Evolutionary conservation across 805 yeast genomes (phyloP).

Genomic region (Saccharomycopsis amapae): DNA sequence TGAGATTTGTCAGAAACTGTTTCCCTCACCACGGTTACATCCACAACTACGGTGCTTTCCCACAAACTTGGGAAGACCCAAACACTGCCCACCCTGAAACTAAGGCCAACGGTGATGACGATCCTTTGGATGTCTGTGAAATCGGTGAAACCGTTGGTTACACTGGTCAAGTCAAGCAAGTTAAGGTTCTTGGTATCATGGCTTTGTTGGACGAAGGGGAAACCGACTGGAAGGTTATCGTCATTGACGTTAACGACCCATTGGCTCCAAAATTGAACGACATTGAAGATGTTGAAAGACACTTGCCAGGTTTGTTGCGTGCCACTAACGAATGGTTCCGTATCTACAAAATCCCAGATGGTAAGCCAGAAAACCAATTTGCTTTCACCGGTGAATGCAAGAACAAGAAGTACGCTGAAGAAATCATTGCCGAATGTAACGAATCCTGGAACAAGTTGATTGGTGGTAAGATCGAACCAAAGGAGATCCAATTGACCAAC

Average conservation of each 20-base stretch:
- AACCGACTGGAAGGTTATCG: slow-evolving; percentile 89
- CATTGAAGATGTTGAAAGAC: slow-evolving; percentile 58
- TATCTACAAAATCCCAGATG: slow-evolving; percentile 77
- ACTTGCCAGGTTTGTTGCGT: slow-evolving; percentile 64
- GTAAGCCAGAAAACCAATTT: slow-evolving; percentile 67
- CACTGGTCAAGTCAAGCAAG: slow-evolving; percentile 60
- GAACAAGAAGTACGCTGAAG: slow-evolving; percentile 50
- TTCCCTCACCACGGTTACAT: slow-evolving; percentile 83
- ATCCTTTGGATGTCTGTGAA: slow-evolving; percentile 92
- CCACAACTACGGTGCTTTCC: slow-evolving; percentile 82
- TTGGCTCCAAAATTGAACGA: slow-evolving; percentile 52
- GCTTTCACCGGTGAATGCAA: slow-evolving; percentile 66
- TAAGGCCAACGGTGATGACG: slow-evolving; percentile 73
- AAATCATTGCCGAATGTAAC: slow-evolving; percentile 56
- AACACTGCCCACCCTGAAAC: slow-evolving; percentile 34
- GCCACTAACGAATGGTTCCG: slow-evolving; percentile 75
- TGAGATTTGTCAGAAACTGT: slow-evolving; percentile 68
- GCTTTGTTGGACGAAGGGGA: slow-evolving; percentile 91
- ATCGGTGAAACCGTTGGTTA: slow-evolving; percentile 55
- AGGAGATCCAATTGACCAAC: slow-evolving; percentile 71
- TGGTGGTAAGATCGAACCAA: slow-evolving; percentile 26
- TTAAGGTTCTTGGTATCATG: slow-evolving; percentile 66
- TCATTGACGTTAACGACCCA: slow-evolving; percentile 61
- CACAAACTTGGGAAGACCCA: slow-evolving; percentile 98
- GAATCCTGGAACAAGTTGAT: slow-evolving; percentile 60